Evolutionary conservation across 164 flowering plant genomes (phyloP), one percentile per base, ranked within the genome.

Genomic region (Dillenia suffruticosa): DNA sequence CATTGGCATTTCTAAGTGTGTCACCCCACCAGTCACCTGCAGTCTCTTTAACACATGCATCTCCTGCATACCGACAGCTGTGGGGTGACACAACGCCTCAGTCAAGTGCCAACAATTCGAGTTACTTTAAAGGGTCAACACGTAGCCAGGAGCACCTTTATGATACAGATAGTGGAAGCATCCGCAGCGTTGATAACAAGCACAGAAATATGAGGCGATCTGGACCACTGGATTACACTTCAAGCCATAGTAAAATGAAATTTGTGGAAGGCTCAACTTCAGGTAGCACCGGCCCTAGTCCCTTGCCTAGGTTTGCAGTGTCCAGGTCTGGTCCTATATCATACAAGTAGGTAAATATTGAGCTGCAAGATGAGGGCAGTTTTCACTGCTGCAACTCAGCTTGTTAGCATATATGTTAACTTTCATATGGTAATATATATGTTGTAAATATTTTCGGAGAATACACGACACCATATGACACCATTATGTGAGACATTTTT

Each of bases 321-420:
- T 95, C 99, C 12, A 88, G 99, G 49, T 95, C 99, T 49, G 99
- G 99, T 62, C 99, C 99, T 14, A 62, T 95, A 63, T 74, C 76
- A 10, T 88, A 92, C 74, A 92, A 87, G 81, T 86, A 81, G 73
- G 13, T 26, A 17, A 53, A 19, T 19, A 19, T 19, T 19, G 22
- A 19, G 22, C 22, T 19, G 22, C 22, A 19, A 19, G 22, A 19
- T 19, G 22, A 19, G 22, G 22, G 22, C 22, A 19, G 22, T 19
- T 19, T 19, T 19, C 22, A 19, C 22, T 19, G 22, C 22, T 19
- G 22, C 22, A 19, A 19, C 22, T 19, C 22, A 19, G 22, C 22
- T 19, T 19, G 22, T 19, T 19, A 19, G 1, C 22, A 19, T 19
- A 19, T 19, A 19, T 19, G 22, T 19, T 19, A 19, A 19, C 22